phyloP scores from a whole-genome alignment of 192 early-diverging fungal genomes.

The Mycoemilia scoparia region DNA sequence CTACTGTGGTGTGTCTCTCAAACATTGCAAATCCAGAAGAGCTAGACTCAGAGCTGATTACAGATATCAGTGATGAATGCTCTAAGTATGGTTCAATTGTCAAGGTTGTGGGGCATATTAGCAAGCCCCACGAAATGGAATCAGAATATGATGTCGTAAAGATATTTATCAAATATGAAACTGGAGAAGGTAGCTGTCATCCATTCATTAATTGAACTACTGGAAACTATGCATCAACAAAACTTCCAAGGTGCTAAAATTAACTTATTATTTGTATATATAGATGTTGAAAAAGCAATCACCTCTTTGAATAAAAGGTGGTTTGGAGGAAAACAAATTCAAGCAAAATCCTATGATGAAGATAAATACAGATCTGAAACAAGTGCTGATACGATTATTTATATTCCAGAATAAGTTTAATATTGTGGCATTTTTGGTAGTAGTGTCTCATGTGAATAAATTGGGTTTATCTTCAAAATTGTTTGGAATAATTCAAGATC shows the following conservation, averaged over 20 bases:
- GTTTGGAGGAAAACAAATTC: constrained; percentile 62
- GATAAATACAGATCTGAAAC: constrained; percentile 31
- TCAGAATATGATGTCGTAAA: constrained; percentile 31
- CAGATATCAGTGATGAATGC: constrained; percentile 69
- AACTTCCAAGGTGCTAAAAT: too few relatives aligned
- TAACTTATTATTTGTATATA: neutral
- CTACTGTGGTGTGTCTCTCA: constrained; percentile 41
- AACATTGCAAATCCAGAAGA: constrained; percentile 56
- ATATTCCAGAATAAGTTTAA: too few relatives aligned
- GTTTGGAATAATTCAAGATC: too few relatives aligned
- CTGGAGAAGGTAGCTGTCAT: constrained; percentile 15
- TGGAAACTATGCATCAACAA: too few relatives aligned
- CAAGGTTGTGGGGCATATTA: constrained; percentile 42
- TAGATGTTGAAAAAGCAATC: too few relatives aligned
- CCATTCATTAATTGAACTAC: too few relatives aligned
- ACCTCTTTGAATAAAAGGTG: constrained; percentile 56
- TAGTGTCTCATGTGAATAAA: too few relatives aligned
- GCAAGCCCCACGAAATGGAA: constrained; percentile 9
- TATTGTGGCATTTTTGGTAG: too few relatives aligned
- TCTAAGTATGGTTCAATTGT: constrained; percentile 56
- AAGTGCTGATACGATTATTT: constrained; percentile 27
- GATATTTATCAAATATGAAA: constrained; percentile 60
- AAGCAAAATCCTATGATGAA: constrained; percentile 38
- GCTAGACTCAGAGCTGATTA: constrained; percentile 62
- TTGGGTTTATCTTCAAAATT: too few relatives aligned